Percentiles rank a stretch among this genome's conserved stretches.
Evolutionary conservation across 148 eudicot genomes (phyloP).

Genomic region (Cornus florida): DNA sequence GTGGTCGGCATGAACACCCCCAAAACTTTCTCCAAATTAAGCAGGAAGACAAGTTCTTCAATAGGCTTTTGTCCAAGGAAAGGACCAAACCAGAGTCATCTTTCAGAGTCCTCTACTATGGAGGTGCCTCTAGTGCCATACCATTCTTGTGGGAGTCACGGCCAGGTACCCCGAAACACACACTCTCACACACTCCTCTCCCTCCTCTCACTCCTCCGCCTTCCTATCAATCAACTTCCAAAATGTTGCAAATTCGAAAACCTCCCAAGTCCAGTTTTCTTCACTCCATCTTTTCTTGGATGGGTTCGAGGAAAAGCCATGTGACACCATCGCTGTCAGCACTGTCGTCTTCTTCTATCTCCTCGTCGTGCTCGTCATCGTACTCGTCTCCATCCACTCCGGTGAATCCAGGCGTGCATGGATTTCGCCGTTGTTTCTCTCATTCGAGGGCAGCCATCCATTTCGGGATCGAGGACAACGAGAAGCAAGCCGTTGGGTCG

Average conservation of each 20-base stretch:
- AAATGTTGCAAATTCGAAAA: background rate
- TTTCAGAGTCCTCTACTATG: constrained; percentile 23
- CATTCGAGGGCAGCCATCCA: background rate
- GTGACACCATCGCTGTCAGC: constrained; percentile 11
- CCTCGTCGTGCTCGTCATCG: constrained; percentile 31
- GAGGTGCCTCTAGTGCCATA: constrained; percentile 31
- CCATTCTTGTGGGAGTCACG: constrained; percentile 51
- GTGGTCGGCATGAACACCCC: background rate
- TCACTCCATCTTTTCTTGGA: background rate
- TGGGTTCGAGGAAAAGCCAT: background rate
- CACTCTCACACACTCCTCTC: constrained; percentile 17
- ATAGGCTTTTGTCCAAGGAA: background rate
- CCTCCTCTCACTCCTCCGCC: constrained; percentile 53
- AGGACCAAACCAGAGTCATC: background rate
- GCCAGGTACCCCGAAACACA: constrained; percentile 55
- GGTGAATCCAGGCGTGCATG: constrained; percentile 9
- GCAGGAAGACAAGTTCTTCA: background rate
- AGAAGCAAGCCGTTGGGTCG: constrained; percentile 1
- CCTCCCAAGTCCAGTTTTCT: background rate
- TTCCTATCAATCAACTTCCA: constrained; percentile 15
- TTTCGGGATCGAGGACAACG: constrained; percentile 12
- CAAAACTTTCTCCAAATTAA: background rate
- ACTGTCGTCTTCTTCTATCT: constrained; percentile 15
- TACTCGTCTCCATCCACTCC: constrained; percentile 16
- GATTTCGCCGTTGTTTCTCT: background rate